Evolutionary conservation across 108 stramenopile genomes (phyloP).

Genomic region (Cyclotella kingstonii): DNA sequence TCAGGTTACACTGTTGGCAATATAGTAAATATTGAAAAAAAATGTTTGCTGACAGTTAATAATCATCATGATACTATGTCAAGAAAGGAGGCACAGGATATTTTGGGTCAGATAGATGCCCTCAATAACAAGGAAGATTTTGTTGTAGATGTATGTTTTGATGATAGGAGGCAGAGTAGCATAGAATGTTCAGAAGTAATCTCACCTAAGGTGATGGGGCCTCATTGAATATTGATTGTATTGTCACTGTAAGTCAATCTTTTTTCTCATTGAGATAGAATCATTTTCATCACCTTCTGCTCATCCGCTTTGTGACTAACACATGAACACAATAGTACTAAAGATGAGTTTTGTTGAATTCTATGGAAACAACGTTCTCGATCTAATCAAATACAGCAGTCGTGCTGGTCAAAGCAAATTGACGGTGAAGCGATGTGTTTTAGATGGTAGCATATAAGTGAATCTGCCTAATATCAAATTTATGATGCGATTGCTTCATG

Average conservation of each 20-base stretch:
- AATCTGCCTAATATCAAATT: constrained; percentile 28
- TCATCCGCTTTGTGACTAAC: too few species aligned
- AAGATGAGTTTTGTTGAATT: constrained; percentile 60
- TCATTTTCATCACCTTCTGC: neutral
- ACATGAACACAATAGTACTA: too few species aligned
- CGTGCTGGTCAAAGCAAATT: constrained; percentile 54
- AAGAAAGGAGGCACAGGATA: too few species aligned
- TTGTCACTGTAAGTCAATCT: constrained; percentile 19
- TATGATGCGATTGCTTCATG: constrained; percentile 27
- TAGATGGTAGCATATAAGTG: constrained; percentile 51
- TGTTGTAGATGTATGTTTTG: too few species aligned
- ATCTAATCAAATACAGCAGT: constrained; percentile 46
- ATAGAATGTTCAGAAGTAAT: constrained; percentile 54
- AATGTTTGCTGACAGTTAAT: too few species aligned
- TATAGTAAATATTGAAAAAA: too few species aligned
- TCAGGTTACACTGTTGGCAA: too few species aligned
- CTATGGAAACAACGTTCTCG: constrained; percentile 60
- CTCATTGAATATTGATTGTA: constrained; percentile 20
- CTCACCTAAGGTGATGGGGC: constrained; percentile 8
- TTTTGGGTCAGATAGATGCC: too few species aligned
- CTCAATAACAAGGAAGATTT: too few species aligned
- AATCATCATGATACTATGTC: too few species aligned
- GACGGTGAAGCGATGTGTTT: constrained; percentile 53
- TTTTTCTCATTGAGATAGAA: neutral
- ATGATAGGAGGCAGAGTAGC: too few species aligned